A percentile compares a stretch with the other conserved stretches of the same genome.
Evolutionary conservation across 441 rosid species (phyloP).

Genomic region (Pelargonium fulgidum): DNA sequence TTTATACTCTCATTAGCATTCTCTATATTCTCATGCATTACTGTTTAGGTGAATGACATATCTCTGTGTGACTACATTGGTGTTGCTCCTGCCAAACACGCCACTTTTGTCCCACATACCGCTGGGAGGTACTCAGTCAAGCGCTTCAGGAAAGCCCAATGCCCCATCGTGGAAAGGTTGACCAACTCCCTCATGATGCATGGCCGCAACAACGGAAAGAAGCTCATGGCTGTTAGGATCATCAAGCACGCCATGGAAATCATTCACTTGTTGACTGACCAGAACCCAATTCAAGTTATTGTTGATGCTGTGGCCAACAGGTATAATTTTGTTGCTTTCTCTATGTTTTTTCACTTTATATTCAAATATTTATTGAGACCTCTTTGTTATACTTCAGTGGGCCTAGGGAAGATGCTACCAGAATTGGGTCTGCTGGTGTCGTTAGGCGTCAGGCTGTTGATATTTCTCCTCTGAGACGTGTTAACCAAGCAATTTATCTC

Average conservation of each 20-base stretch:
- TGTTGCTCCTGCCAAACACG: slow-evolving; percentile 57
- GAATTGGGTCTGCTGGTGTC: slow-evolving; percentile 88
- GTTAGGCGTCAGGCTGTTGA: slow-evolving; percentile 87
- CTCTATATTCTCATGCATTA: background rate
- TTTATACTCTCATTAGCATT: background rate
- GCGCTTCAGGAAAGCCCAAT: slow-evolving; percentile 87
- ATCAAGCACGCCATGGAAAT: slow-evolving; percentile 80
- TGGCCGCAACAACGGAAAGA: slow-evolving; percentile 81
- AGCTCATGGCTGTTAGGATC: slow-evolving; percentile 68
- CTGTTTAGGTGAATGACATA: slow-evolving; percentile 47
- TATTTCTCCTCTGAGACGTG: slow-evolving; percentile 74
- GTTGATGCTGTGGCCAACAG: slow-evolving; percentile 81
- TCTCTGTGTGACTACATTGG: slow-evolving; percentile 64
- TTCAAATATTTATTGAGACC: too few relatives aligned
- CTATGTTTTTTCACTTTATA: too few relatives aligned
- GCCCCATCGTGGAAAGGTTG: slow-evolving; percentile 82
- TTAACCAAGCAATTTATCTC: slow-evolving; percentile 67
- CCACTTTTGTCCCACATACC: slow-evolving; percentile 79
- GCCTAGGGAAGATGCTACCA: slow-evolving; percentile 77
- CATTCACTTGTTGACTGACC: slow-evolving; percentile 63
- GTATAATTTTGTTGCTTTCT: slow-evolving; percentile 16
- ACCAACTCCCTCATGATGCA: slow-evolving; percentile 91
- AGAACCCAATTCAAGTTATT: slow-evolving; percentile 78
- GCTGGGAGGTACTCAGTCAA: slow-evolving; percentile 84
- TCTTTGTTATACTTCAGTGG: slow-evolving; percentile 28